A percentile compares a stretch with the other conserved stretches of the same genome.
phyloP scores from a whole-genome alignment of 768 basidiomycete species.

The Ramaria sp. region DNA sequence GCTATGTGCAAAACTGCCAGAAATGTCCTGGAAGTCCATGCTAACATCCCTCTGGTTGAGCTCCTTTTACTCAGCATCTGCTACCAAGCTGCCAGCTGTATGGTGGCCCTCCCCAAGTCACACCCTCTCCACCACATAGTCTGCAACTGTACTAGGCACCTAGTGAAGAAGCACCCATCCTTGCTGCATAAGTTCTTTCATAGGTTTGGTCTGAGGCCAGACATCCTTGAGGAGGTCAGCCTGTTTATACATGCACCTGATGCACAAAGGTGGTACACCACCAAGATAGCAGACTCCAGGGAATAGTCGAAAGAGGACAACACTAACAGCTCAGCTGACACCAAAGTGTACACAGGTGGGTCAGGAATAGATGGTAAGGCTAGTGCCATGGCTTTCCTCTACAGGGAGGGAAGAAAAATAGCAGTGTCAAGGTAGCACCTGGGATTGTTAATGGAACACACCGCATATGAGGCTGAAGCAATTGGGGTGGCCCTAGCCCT shows the following conservation, averaged over 20 bases:
- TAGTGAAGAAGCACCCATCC: constrained; percentile 8
- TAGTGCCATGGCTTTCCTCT: background rate
- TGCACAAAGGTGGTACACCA: background rate
- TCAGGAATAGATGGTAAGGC: background rate
- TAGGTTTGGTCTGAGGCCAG: constrained; percentile 10
- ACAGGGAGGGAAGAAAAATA: background rate
- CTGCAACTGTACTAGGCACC: background rate
- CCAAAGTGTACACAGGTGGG: constrained; percentile 13
- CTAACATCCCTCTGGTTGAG: constrained; percentile 6
- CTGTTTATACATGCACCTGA: background rate
- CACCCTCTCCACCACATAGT: constrained; percentile 12
- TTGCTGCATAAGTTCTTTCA: constrained; percentile 16
- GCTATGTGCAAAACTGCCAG: constrained; percentile 12
- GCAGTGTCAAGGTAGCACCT: background rate
- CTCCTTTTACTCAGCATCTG: background rate
- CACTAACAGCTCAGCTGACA: background rate
- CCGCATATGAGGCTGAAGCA: constrained; percentile 8
- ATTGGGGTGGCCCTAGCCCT: constrained; percentile 3
- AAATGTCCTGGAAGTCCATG: constrained; percentile 15
- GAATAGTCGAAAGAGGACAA: background rate
- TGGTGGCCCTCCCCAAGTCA: constrained; percentile 5
- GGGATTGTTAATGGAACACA: background rate
- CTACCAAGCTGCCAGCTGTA: background rate
- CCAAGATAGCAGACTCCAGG: background rate
- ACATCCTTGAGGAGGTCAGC: background rate